Conservation (phyloP, 352 stramenopile species). For the Globisporangium uncinulatum region DNA sequence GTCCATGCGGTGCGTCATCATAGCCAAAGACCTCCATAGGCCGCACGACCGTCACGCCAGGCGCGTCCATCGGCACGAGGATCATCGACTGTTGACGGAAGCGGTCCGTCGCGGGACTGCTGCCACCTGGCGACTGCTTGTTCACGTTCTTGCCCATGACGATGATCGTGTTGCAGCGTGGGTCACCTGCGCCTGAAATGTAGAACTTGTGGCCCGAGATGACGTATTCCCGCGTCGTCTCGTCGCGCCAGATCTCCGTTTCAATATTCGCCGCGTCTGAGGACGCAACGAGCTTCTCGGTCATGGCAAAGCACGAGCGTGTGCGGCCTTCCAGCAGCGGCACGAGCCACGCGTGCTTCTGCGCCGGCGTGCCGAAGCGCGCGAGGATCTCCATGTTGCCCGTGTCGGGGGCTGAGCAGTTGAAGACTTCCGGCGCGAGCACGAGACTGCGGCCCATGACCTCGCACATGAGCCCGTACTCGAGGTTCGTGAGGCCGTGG, state of each 20-base stretch:
- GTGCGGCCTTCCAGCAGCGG: conserved; percentile 92
- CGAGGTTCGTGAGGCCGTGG: conserved; percentile 75
- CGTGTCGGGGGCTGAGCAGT: conserved; percentile 96
- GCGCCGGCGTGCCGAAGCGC: conserved; percentile 86
- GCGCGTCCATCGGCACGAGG: conserved; percentile 87
- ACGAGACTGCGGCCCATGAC: conserved; percentile 90
- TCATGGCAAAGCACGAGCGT: conserved; percentile 97
- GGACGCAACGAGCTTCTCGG: conserved; percentile 92
- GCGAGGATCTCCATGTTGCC: conserved; percentile 99
- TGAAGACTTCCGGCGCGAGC: conserved; percentile 93
- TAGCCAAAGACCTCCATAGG: conserved; percentile 94
- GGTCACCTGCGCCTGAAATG: conserved; percentile 94
- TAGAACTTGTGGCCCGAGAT: conserved; percentile 97
- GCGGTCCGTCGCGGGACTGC: conserved; percentile 15
- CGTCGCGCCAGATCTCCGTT: conserved; percentile 67
- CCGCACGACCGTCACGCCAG: conserved; percentile 89
- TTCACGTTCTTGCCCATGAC: conserved; percentile 73
- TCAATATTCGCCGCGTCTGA: conserved; percentile 96
- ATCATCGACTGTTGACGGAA: conserved; percentile 88
- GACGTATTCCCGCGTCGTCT: conserved; percentile 80
- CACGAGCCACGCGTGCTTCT: conserved; percentile 92
- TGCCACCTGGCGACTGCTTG: conserved; percentile 13
- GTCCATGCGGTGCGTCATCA: conserved; percentile 92
- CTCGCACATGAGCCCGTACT: conserved; percentile 96
- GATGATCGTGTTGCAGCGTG: conserved; percentile 90